phyloP scores from a whole-genome alignment of 192 early-diverging fungal species.

The Backusella tarrabulga region DNA sequence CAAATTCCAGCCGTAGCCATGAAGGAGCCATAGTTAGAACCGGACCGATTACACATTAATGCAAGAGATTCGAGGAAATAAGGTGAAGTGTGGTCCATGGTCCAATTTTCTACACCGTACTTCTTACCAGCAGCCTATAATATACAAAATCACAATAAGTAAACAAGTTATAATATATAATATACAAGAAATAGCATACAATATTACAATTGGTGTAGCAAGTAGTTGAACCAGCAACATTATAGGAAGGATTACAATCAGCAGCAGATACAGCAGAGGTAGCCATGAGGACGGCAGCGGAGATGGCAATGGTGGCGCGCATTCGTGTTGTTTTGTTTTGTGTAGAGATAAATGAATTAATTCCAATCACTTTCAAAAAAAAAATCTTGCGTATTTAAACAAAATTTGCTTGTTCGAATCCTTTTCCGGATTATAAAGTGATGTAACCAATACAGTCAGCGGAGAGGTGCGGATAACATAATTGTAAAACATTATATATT shows the following conservation, averaged over 20 bases:
- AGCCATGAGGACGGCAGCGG: not conserved
- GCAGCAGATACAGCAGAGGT: constrained; percentile 22
- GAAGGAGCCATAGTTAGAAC: constrained; percentile 22
- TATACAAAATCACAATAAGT: too few relatives aligned
- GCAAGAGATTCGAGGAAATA: constrained; percentile 27
- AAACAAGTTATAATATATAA: too few relatives aligned
- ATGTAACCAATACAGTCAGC: not conserved
- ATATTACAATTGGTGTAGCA: constrained; percentile 30
- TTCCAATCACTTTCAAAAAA: not conserved
- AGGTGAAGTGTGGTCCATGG: constrained; percentile 21
- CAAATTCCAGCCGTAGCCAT: constrained; percentile 30
- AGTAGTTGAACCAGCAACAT: constrained; percentile 16
- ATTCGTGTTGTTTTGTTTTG: constrained; percentile 13
- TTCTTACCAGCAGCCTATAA: constrained; percentile 20
- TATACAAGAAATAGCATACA: too few relatives aligned
- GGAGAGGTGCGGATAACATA: not conserved
- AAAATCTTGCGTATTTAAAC: not conserved
- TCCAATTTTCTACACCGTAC: constrained; percentile 8
- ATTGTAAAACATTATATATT: not conserved
- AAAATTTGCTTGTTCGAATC: not conserved
- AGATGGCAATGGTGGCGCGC: constrained; percentile 29
- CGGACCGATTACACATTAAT: constrained; percentile 18
- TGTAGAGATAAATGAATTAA: not conserved
- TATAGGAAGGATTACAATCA: constrained; percentile 25
- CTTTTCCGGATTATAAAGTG: not conserved